Conservation (phyloP, 805 yeast genomes). For the Teunomyces pallodes region DNA sequence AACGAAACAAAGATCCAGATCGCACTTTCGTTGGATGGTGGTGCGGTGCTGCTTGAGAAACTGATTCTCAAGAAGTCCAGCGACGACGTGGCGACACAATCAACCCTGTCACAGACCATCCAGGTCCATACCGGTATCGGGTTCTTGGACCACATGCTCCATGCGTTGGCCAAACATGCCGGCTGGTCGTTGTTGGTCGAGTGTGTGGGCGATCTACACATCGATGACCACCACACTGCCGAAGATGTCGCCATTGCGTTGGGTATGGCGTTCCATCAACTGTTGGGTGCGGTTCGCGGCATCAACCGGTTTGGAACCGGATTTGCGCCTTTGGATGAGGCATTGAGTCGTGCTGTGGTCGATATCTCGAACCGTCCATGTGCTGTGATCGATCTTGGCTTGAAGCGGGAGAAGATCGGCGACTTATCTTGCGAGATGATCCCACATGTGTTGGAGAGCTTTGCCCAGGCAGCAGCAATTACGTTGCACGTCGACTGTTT, state of each 20-base stretch:
- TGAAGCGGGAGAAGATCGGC: slow-evolving; percentile 91
- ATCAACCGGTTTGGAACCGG: slow-evolving; percentile 91
- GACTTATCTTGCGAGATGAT: slow-evolving; percentile 93
- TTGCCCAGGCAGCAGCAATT: slow-evolving; percentile 87
- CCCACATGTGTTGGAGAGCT: slow-evolving; percentile 93
- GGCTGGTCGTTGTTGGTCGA: slow-evolving; percentile 93
- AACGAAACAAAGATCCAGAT: slow-evolving; percentile 94
- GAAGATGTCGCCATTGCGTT: slow-evolving; percentile 94
- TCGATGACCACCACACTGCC: slow-evolving; percentile 96
- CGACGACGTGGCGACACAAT: slow-evolving; percentile 62
- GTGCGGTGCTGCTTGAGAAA: slow-evolving; percentile 60
- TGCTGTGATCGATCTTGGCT: slow-evolving; percentile 85
- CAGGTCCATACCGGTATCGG: slow-evolving; percentile 90
- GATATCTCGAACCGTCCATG: slow-evolving; percentile 91
- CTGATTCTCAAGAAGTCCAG: slow-evolving; percentile 47
- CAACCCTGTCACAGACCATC: slow-evolving; percentile 69
- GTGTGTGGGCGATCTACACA: slow-evolving; percentile 91
- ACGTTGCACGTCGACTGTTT: slow-evolving; percentile 94
- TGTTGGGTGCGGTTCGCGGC: slow-evolving; percentile 86
- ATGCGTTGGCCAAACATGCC: slow-evolving; percentile 93
- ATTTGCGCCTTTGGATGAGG: slow-evolving; percentile 96
- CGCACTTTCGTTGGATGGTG: slow-evolving; percentile 82
- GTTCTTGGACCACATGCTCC: slow-evolving; percentile 94
- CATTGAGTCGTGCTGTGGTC: slow-evolving; percentile 92
- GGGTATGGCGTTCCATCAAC: slow-evolving; percentile 85